phyloP scores from a whole-genome alignment of 1,284 basidiomycete genomes.

The Coriolopsis trogii region DNA sequence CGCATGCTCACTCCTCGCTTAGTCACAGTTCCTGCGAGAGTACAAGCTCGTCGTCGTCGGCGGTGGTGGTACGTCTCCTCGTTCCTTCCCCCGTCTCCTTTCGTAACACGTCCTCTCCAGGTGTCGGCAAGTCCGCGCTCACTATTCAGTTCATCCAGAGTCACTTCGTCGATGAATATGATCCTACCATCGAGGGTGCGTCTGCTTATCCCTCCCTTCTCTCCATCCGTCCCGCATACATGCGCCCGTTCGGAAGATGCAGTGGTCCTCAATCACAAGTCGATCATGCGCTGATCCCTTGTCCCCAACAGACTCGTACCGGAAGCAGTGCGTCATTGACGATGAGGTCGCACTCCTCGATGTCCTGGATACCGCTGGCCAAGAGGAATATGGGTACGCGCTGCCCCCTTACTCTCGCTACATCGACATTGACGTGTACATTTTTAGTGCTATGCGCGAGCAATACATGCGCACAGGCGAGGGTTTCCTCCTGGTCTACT shows the following conservation, averaged over 20 bases:
- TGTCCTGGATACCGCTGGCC: conserved; percentile 97
- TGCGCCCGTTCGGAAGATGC: background rate
- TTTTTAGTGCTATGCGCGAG: conserved; percentile 88
- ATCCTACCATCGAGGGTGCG: conserved; percentile 94
- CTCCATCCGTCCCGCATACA: background rate
- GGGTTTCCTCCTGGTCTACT: conserved; percentile 98
- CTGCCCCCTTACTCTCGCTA: background rate
- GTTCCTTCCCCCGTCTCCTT: background rate
- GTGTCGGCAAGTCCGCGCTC: conserved; percentile 95
- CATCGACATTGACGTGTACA: conserved; percentile 4
- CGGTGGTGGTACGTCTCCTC: conserved; percentile 80
- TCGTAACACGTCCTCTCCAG: conserved; percentile 41
- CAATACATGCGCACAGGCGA: conserved; percentile 98
- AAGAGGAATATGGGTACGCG: conserved; percentile 97
- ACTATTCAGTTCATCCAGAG: conserved; percentile 98
- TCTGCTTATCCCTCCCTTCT: background rate
- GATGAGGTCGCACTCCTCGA: conserved; percentile 97
- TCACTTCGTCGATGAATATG: conserved; percentile 98
- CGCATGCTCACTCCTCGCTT: conserved; percentile 3
- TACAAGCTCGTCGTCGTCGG: conserved; percentile 98
- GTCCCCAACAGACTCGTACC: conserved; percentile 76
- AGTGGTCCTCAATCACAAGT: background rate
- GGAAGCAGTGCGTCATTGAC: conserved; percentile 96
- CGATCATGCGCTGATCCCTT: background rate
- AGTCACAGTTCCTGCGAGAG: conserved; percentile 91